These are phyloP conservation scores for Salinomyces thailandicus DNA, from an alignment of 2,329 filamentous ascomycete genomes.

Conservation along the genomic window DNA sequence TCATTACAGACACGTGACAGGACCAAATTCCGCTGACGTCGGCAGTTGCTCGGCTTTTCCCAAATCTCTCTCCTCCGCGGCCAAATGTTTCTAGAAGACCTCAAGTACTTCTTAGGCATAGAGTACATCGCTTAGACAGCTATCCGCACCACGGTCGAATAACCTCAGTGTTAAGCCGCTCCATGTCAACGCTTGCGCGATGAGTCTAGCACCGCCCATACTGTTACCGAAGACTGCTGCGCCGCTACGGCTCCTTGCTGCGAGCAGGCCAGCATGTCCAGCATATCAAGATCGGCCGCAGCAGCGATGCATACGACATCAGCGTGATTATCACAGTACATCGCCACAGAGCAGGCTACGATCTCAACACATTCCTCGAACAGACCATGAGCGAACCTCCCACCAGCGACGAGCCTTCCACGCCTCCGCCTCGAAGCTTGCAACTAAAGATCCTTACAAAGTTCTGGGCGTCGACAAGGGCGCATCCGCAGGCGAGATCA, in stretches of 20 bases:
- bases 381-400: slow-evolving; percentile 20
- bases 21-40: not conserved
- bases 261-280: slow-evolving; percentile 18
- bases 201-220: slow-evolving; percentile 28
- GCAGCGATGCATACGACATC: slow-evolving; percentile 12
- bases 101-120: no score
- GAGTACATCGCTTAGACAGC: no score
- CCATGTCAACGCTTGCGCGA: slow-evolving; percentile 13
- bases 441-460: slow-evolving; percentile 69
- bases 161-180: no score
- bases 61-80: not conserved
- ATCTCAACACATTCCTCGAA: slow-evolving; percentile 3
- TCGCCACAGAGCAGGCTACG: slow-evolving; percentile 3
- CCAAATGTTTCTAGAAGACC: not conserved
- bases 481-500: slow-evolving; percentile 80
- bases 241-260: slow-evolving; percentile 25
- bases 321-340: slow-evolving; percentile 4
- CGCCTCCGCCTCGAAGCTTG: slow-evolving; percentile 43
- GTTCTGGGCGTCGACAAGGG: slow-evolving; percentile 73
- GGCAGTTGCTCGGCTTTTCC: not conserved
- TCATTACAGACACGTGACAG: no score
- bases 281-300: slow-evolving; percentile 14
- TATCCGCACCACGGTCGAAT: no score
- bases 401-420: slow-evolving; percentile 42
- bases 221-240: slow-evolving; percentile 25